phyloP scores from a whole-genome alignment of 2,329 filamentous ascomycete species.

The Escovopsis sp. region DNA sequence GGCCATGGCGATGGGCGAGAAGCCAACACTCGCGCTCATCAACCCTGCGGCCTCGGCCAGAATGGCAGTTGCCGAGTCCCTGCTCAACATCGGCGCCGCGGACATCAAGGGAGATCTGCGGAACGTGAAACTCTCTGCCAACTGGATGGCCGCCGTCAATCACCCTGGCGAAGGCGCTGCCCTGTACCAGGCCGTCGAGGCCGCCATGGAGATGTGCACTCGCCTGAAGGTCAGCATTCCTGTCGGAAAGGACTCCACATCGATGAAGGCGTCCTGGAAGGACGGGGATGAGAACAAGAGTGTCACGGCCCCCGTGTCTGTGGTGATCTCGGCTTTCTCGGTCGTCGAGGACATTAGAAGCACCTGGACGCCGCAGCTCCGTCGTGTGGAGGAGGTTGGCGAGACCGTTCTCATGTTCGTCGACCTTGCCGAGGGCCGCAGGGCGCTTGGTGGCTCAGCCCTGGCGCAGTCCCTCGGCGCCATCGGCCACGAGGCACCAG shows the following conservation, averaged over 20 bases:
- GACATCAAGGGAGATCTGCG: conserved; percentile 55
- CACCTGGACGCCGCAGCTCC: conserved; percentile 88
- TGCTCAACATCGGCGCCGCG: conserved; percentile 83
- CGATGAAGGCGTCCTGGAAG: conserved; percentile 96
- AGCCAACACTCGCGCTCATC: conserved; percentile 76
- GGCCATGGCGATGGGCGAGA: conserved; percentile 97
- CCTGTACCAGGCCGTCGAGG: conserved; percentile 84
- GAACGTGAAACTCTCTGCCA: conserved; percentile 78
- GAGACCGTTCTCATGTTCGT: conserved; percentile 83
- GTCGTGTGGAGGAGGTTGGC: conserved; percentile 71
- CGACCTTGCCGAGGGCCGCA: conserved; percentile 68
- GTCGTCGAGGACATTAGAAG: conserved; percentile 67
- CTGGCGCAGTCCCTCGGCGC: conserved; percentile 81
- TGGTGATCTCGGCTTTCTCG: conserved; percentile 83
- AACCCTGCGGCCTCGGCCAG: conserved; percentile 79
- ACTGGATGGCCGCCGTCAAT: conserved; percentile 97
- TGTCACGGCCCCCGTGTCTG: conserved; percentile 81
- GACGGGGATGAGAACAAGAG: conserved; percentile 58
- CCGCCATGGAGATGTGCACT: conserved; percentile 83
- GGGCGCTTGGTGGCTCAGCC: conserved; percentile 78
- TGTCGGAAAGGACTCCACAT: conserved; percentile 95
- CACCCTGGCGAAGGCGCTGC: conserved; percentile 86
- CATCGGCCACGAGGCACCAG: conserved; percentile 70
- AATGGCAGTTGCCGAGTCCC: conserved; percentile 89
- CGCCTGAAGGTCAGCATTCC: conserved; percentile 85